Conservation (phyloP, 2,329 filamentous ascomycete species). For the Coleophoma crateriformis region DNA sequence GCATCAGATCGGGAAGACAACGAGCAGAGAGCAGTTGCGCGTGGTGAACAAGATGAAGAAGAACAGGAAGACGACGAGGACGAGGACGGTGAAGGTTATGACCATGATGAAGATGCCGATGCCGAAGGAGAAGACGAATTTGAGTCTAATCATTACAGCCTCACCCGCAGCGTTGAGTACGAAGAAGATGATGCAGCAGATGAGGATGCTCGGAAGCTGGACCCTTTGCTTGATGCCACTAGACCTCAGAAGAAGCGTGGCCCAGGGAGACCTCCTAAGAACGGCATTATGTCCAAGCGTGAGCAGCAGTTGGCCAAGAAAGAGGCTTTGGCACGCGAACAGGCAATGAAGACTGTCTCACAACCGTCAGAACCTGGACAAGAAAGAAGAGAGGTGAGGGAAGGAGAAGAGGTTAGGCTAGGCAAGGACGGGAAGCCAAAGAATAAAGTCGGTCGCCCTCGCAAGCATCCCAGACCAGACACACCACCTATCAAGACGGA, state of each 20-base stretch:
- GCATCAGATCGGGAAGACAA: constrained; percentile 18
- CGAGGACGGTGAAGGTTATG: constrained; percentile 22
- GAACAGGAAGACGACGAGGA: constrained; percentile 25
- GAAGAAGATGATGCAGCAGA: constrained; percentile 4
- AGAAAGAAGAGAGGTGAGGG: background rate
- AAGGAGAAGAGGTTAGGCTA: background rate
- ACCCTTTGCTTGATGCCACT: constrained; percentile 4
- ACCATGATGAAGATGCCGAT: constrained; percentile 18
- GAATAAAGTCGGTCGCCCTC: constrained; percentile 59
- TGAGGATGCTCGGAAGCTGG: background rate
- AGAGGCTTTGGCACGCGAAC: constrained; percentile 44
- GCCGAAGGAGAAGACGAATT: constrained; percentile 5
- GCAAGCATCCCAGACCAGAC: constrained; percentile 58
- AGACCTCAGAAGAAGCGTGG: constrained; percentile 46
- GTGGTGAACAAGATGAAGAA: constrained; percentile 17
- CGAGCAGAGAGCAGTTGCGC: constrained; percentile 14
- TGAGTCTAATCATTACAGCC: background rate
- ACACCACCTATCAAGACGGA: constrained; percentile 47
- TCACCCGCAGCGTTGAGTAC: background rate
- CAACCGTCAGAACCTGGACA: constrained; percentile 30
- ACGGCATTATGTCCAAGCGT: constrained; percentile 77
- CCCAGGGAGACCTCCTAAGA: constrained; percentile 76
- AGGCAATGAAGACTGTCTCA: constrained; percentile 46
- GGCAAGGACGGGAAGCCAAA: constrained; percentile 29
- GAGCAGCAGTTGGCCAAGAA: constrained; percentile 63